These are phyloP conservation scores for Butyriboletus loyo DNA, from an alignment of 768 basidiomycete species.

Conservation along the genomic window DNA sequence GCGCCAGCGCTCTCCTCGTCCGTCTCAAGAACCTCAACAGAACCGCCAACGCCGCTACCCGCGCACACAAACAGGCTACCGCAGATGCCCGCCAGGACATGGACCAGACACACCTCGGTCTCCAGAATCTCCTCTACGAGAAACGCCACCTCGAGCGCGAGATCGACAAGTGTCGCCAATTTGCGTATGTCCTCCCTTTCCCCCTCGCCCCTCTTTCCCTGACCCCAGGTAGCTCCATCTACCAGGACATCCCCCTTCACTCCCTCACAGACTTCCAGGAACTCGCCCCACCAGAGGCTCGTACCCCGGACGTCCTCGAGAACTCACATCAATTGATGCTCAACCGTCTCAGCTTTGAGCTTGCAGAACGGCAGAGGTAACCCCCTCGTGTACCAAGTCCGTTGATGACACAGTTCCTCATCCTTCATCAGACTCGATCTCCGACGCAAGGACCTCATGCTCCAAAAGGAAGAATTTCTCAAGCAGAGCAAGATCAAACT, in stretches of 20 bases:
- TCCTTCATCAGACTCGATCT: slow-evolving; percentile 59
- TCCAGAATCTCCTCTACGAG: slow-evolving; percentile 87
- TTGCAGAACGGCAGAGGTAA: slow-evolving; percentile 85
- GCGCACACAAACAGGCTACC: slow-evolving; percentile 68
- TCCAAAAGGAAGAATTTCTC: slow-evolving; percentile 74
- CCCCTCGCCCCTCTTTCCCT: background rate
- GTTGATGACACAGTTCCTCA: slow-evolving; percentile 1
- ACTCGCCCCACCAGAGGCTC: slow-evolving; percentile 67
- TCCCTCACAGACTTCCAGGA: slow-evolving; percentile 61
- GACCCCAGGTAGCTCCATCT: slow-evolving; percentile 60
- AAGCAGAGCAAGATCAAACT: slow-evolving; percentile 77
- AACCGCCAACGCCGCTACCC: slow-evolving; percentile 65
- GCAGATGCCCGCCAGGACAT: slow-evolving; percentile 78
- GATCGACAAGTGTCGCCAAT: slow-evolving; percentile 90
- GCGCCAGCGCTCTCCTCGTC: slow-evolving; percentile 73
- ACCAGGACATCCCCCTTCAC: slow-evolving; percentile 83
- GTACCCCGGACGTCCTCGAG: slow-evolving; percentile 55
- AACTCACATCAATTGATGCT: slow-evolving; percentile 86
- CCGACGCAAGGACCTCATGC: slow-evolving; percentile 61
- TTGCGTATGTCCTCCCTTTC: slow-evolving; percentile 52
- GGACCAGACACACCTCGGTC: slow-evolving; percentile 84
- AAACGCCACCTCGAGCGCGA: slow-evolving; percentile 87
- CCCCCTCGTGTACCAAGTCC: slow-evolving; percentile 1
- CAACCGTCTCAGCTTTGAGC: slow-evolving; percentile 82
- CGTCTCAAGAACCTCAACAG: slow-evolving; percentile 80